Percentiles rank a stretch among this genome's conserved stretches.
Conservation (phyloP, 1,284 basidiomycete genomes). For the Leccinum pachyderme region DNA sequence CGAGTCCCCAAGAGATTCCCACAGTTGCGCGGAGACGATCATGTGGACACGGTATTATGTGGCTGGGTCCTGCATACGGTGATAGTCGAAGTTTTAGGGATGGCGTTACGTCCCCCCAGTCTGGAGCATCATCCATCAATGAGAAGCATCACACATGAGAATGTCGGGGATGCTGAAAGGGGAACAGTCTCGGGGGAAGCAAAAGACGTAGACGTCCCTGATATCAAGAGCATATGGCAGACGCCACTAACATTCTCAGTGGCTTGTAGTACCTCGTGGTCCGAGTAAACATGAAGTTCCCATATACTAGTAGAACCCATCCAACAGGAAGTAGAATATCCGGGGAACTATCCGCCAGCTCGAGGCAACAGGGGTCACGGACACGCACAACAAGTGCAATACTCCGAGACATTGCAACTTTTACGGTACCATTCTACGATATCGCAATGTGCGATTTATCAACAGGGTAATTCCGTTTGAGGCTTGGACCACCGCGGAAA, state of each 20-base stretch:
- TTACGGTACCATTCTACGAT: not conserved
- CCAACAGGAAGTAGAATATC: not conserved
- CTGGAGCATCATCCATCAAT: not conserved
- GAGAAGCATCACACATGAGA: not conserved
- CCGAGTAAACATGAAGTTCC: not conserved
- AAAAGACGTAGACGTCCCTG: not conserved
- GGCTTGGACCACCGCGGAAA: not conserved
- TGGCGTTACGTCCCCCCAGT: not conserved
- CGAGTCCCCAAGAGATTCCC: conserved; percentile 2
- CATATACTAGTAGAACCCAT: conserved; percentile 2
- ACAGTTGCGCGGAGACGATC: not conserved
- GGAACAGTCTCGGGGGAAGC: not conserved
- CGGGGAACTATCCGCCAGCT: not conserved
- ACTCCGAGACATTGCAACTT: not conserved
- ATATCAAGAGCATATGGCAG: not conserved
- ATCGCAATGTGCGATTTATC: not conserved
- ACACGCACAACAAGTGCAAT: not conserved
- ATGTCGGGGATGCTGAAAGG: not conserved
- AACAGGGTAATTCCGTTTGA: not conserved
- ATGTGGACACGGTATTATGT: not conserved
- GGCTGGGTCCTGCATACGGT: not conserved
- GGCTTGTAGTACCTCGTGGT: not conserved
- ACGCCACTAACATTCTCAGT: not conserved
- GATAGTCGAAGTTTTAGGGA: not conserved
- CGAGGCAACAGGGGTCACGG: not conserved